phyloP scores from a whole-genome alignment of 2,329 filamentous ascomycete genomes.

The Diatrype stigma region DNA sequence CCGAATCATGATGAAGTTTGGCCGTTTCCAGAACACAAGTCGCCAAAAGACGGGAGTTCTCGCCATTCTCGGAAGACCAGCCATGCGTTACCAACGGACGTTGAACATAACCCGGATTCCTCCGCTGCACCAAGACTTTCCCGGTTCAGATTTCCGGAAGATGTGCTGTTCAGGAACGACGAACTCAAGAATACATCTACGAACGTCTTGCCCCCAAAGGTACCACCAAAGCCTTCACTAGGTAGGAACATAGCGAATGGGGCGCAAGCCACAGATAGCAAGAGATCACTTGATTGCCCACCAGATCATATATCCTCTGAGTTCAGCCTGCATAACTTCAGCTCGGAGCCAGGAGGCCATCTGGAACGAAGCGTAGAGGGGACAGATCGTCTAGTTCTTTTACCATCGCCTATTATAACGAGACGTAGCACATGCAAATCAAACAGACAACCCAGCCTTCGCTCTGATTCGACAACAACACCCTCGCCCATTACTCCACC shows the following conservation, averaged over 20 bases:
- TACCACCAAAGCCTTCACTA: slow-evolving; percentile 1
- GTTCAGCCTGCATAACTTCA: slow-evolving; percentile 23
- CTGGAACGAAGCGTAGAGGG: slow-evolving; percentile 3
- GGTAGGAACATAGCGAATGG: slow-evolving; percentile 1
- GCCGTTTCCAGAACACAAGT: slow-evolving; percentile 14
- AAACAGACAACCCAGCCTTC: not conserved
- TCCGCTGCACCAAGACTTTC: slow-evolving; percentile 10
- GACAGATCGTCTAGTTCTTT: slow-evolving; percentile 10
- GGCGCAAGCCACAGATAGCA: not conserved
- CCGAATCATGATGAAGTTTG: slow-evolving; percentile 15
- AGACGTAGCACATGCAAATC: not conserved
- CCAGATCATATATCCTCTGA: slow-evolving; percentile 25
- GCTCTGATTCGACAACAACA: not conserved
- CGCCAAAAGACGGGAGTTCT: not conserved
- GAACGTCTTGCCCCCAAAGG: not conserved
- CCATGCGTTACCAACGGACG: not conserved
- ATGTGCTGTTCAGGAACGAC: slow-evolving; percentile 16
- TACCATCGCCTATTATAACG: slow-evolving; percentile 19
- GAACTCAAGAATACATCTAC: slow-evolving; percentile 5
- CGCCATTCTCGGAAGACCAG: not conserved
- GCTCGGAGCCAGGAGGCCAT: slow-evolving; percentile 10
- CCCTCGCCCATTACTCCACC: not conserved
- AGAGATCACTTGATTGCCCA: slow-evolving; percentile 23
- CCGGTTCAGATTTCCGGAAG: slow-evolving; percentile 25
- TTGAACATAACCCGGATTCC: slow-evolving; percentile 3